Conservation (phyloP, 1,139 yeast genomes). For the Ogataea hybrid region DNA sequence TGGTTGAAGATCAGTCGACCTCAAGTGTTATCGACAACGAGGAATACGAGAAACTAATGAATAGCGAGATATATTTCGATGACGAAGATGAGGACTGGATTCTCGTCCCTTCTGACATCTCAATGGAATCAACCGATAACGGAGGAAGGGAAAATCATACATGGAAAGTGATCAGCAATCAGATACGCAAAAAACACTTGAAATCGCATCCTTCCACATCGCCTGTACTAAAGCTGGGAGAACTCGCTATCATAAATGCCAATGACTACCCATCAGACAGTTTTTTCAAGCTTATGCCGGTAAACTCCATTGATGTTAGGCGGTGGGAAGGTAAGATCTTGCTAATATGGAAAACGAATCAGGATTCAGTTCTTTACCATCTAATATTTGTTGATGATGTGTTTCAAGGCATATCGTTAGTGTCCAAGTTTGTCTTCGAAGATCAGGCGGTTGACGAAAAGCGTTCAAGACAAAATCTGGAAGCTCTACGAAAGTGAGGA, state of each 20-base stretch:
- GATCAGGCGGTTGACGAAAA: background rate
- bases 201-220: background rate
- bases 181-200: background rate
- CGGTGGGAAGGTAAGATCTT: slow-evolving; percentile 6
- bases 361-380: slow-evolving; percentile 25
- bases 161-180: background rate
- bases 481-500: slow-evolving; percentile 14
- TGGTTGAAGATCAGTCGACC: slow-evolving; percentile 21
- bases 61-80: slow-evolving; percentile 22
- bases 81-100: slow-evolving; percentile 33
- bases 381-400: slow-evolving; percentile 29
- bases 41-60: slow-evolving; percentile 24
- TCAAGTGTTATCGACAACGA: slow-evolving; percentile 26
- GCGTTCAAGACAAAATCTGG: background rate
- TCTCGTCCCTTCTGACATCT: slow-evolving; percentile 26
- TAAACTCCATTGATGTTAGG: slow-evolving; percentile 4
- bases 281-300: slow-evolving; percentile 16
- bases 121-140: slow-evolving; percentile 18
- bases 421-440: slow-evolving; percentile 4
- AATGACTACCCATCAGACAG: slow-evolving; percentile 22
- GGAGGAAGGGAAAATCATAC: slow-evolving; percentile 6
- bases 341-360: slow-evolving; percentile 27
- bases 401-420: slow-evolving; percentile 27
- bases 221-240: slow-evolving; percentile 23
- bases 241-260: slow-evolving; percentile 21